A percentile compares a stretch with the other conserved stretches of the same genome.
Conservation (phyloP, 176 grass and related monocot species). For the Coix lacrymajobi region DNA sequence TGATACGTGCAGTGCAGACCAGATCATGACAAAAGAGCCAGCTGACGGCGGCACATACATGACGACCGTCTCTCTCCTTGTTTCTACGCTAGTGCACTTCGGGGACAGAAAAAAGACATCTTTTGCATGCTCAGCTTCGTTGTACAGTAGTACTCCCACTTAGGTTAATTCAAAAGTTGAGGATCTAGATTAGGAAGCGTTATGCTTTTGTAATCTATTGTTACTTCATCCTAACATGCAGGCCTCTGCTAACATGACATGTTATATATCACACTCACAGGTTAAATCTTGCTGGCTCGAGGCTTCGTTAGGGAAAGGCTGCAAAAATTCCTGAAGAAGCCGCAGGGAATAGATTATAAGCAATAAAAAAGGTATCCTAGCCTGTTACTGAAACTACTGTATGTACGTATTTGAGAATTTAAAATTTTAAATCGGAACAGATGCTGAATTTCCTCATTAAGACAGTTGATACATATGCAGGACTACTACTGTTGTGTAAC, state of each 20-base stretch:
- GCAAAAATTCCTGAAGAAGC: neutral
- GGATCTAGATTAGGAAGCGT: neutral
- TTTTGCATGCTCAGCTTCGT: neutral
- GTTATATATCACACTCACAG: neutral
- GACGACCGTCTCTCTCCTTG: neutral
- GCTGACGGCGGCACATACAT: neutral
- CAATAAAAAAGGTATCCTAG: conserved; percentile 16
- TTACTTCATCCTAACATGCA: neutral
- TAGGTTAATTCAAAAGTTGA: too few species aligned
- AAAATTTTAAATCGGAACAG: neutral
- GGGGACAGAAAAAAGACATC: neutral
- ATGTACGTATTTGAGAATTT: neutral
- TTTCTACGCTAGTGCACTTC: neutral
- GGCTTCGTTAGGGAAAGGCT: neutral
- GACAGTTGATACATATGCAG: neutral
- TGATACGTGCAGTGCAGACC: neutral
- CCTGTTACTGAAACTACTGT: neutral
- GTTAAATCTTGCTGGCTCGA: conserved; percentile 7
- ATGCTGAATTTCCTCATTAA: neutral
- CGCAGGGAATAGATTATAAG: neutral
- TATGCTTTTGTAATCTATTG: neutral
- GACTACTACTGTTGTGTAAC: neutral
- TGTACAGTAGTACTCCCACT: too few species aligned
- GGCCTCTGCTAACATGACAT: neutral
- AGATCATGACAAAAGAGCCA: neutral